phyloP scores from a whole-genome alignment of 306 rosid species.

The Glycine latifolia region DNA sequence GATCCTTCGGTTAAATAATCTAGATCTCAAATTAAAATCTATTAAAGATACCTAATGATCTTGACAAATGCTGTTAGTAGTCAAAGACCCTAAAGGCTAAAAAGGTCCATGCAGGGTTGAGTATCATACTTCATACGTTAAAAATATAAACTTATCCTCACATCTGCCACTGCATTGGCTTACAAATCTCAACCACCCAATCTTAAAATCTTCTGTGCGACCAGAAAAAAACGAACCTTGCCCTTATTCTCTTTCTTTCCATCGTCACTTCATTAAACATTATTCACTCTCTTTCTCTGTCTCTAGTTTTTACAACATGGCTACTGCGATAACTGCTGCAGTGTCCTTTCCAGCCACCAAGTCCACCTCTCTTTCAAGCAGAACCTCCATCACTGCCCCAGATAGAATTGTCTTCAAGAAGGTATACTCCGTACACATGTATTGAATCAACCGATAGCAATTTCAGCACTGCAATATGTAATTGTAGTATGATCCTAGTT shows the following conservation, averaged over 20 bases:
- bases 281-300: conserved; percentile 19
- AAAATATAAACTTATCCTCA: conserved; percentile 71
- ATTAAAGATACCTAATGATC: too few relatives aligned
- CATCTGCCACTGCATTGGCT: conserved; percentile 67
- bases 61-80: too few relatives aligned
- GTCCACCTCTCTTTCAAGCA: conserved; percentile 65
- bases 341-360: conserved; percentile 87
- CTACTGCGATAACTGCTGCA: conserved; percentile 87
- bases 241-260: not conserved
- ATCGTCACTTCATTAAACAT: conserved; percentile 42
- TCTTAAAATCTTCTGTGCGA: conserved; percentile 52
- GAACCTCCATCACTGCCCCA: conserved; percentile 61
- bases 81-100: not conserved
- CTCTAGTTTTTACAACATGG: conserved; percentile 60
- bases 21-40: too few relatives aligned
- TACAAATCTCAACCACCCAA: conserved; percentile 86
- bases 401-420: conserved; percentile 70
- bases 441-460: not conserved
- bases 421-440: conserved; percentile 49
- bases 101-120: conserved; percentile 12
- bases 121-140: conserved; percentile 44
- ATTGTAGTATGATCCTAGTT: conserved; percentile 18
- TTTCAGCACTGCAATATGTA: not conserved
- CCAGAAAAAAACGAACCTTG: too few relatives aligned
- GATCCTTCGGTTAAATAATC: too few relatives aligned